Conservation (phyloP, 148 eudicot species). For the Vaccinium macrocarpon region DNA sequence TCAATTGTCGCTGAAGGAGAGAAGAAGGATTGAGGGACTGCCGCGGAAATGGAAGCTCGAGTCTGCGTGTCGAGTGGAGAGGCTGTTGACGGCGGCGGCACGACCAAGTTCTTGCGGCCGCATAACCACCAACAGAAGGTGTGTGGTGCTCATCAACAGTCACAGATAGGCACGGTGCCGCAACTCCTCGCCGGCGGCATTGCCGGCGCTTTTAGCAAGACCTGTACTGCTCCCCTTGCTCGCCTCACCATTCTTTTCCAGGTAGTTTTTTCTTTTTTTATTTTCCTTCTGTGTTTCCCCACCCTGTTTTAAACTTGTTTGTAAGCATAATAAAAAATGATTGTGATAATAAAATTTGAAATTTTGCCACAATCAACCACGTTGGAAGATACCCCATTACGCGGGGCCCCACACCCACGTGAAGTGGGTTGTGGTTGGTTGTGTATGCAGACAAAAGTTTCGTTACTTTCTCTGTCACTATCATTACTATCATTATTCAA, state of each 20-base stretch:
- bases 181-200: slow-evolving; percentile 43
- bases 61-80: slow-evolving; percentile 25
- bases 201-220: slow-evolving; percentile 60
- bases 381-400: too few relatives aligned
- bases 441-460: too few relatives aligned
- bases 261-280: slow-evolving; percentile 29
- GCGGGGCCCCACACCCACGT: too few relatives aligned
- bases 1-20: neutral
- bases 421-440: too few relatives aligned
- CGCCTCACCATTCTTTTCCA: slow-evolving; percentile 90
- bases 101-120: slow-evolving; percentile 27
- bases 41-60: slow-evolving; percentile 32
- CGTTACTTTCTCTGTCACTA: too few relatives aligned
- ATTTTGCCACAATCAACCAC: too few relatives aligned
- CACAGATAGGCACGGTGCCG: slow-evolving; percentile 33
- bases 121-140: slow-evolving; percentile 19
- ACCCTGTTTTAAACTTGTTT: neutral
- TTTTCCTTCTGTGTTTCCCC: neutral
- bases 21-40: neutral
- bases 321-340: neutral
- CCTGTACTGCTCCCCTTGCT: slow-evolving; percentile 63
- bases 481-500: too few relatives aligned
- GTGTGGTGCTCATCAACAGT: slow-evolving; percentile 9
- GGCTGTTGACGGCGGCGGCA: slow-evolving; percentile 30
- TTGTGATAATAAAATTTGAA: too few relatives aligned